phyloP scores from a whole-genome alignment of 306 rosid genomes.

The Pyrus communis region DNA sequence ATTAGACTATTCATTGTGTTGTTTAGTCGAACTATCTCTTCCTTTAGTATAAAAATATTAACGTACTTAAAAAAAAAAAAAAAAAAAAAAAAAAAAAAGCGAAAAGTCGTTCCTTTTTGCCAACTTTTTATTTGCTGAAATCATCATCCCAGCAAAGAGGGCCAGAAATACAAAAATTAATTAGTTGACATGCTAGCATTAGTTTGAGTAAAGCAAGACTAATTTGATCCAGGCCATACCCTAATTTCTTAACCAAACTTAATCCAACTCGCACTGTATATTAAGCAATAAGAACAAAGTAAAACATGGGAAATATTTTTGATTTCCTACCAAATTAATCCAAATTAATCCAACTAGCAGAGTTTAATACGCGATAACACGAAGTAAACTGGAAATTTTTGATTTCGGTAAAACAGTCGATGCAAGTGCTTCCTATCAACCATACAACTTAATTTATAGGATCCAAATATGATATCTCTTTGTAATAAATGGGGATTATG shows the following conservation, averaged over 20 bases:
- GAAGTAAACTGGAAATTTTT: not conserved
- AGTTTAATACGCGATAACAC: not conserved
- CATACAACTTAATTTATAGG: conserved; percentile 3
- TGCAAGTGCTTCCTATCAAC: conserved; percentile 18
- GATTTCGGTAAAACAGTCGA: not conserved
- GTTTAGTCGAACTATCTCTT: fast-evolving
- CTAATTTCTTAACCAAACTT: not conserved
- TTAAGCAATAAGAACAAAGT: not conserved
- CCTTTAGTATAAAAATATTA: too few species aligned
- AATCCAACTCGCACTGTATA: not conserved
- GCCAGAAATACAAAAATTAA: not conserved
- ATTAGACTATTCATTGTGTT: too few species aligned
- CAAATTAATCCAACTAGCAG: too few species aligned
- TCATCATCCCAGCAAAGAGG: not conserved
- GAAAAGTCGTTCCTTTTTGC: not conserved
- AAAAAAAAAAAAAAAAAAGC: not conserved
- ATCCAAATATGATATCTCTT: conserved; percentile 15
- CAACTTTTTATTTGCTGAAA: not conserved
- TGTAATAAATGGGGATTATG: conserved; percentile 27
- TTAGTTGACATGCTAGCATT: not conserved
- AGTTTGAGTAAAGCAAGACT: not conserved
- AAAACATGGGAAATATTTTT: too few species aligned
- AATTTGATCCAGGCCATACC: not conserved
- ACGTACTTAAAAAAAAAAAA: too few species aligned
- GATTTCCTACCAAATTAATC: too few species aligned